Evolutionary conservation across 2,329 filamentous ascomycete genomes (phyloP).

Genomic region (Beauveria caledonica): DNA sequence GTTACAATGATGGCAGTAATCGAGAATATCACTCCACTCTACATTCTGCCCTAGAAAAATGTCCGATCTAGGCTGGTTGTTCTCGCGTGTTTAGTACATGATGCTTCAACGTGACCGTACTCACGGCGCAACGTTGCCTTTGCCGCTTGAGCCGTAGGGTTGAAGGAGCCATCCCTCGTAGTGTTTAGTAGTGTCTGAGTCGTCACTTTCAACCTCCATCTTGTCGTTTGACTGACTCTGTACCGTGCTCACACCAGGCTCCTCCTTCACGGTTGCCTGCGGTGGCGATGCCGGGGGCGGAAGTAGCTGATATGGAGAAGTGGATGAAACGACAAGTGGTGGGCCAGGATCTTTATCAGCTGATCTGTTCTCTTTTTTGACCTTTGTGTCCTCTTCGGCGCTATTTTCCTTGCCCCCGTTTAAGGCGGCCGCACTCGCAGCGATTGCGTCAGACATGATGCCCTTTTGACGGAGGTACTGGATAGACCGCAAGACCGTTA

Average conservation of each 20-base stretch:
- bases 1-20: not conserved
- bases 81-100: not conserved
- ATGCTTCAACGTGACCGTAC: conserved; percentile 2
- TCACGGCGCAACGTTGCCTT: conserved; percentile 2
- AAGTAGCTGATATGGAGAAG: conserved; percentile 17
- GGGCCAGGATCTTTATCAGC: conserved; percentile 19
- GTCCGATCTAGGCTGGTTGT: not conserved
- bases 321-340: conserved; percentile 9
- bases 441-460: conserved; percentile 29
- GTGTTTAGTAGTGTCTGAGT: conserved; percentile 24
- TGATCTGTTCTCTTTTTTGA: not conserved
- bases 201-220: conserved; percentile 4
- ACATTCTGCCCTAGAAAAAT: not conserved
- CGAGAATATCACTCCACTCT: not conserved
- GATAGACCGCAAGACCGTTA: conserved; percentile 57
- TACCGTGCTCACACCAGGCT: conserved; percentile 15
- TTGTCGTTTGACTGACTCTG: not conserved
- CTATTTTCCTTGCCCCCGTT: conserved; percentile 9
- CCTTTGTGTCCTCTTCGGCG: conserved; percentile 15
- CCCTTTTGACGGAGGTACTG: conserved; percentile 56
- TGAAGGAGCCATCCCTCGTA: conserved; percentile 31
- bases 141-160: conserved; percentile 26
- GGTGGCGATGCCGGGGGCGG: conserved; percentile 31
- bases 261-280: conserved; percentile 26
- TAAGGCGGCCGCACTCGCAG: conserved; percentile 1